These are phyloP conservation scores for Lactarius vividus DNA, from an alignment of 768 basidiomycete species.

Conservation along the genomic window DNA sequence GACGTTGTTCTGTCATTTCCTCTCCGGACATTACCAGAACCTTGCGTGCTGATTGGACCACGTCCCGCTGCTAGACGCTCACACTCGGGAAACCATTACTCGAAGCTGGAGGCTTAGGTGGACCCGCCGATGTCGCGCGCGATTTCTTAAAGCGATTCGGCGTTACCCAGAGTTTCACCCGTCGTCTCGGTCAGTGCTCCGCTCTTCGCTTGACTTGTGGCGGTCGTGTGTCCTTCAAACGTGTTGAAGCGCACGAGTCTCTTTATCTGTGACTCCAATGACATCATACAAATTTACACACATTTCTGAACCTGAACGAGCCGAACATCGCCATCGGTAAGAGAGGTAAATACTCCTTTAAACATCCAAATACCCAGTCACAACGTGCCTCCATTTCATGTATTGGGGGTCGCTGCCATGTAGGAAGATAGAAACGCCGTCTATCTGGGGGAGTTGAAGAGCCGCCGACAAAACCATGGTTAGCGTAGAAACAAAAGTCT, in stretches of 20 bases:
- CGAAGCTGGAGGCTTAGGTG: slow-evolving; percentile 50
- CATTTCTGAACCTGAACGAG: slow-evolving; percentile 82
- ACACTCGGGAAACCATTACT: slow-evolving; percentile 65
- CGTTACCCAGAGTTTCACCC: slow-evolving; percentile 66
- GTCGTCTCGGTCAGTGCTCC: slow-evolving; percentile 74
- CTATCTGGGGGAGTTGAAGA: slow-evolving; percentile 59
- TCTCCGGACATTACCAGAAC: not conserved
- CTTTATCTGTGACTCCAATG: slow-evolving; percentile 71
- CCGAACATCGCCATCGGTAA: slow-evolving; percentile 73
- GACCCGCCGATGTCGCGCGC: slow-evolving; percentile 56
- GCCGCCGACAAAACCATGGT: slow-evolving; percentile 42
- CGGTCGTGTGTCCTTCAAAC: not conserved
- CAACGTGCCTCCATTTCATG: slow-evolving; percentile 49
- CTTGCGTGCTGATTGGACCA: not conserved
- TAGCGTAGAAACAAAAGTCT: slow-evolving; percentile 32
- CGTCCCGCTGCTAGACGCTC: slow-evolving; percentile 50
- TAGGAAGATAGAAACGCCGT: slow-evolving; percentile 51
- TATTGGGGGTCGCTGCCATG: slow-evolving; percentile 80
- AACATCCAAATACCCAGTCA: slow-evolving; percentile 7
- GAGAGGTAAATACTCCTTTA: slow-evolving; percentile 44
- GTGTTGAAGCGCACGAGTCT: slow-evolving; percentile 77
- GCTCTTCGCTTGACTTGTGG: not conserved
- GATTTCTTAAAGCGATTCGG: slow-evolving; percentile 42
- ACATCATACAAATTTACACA: slow-evolving; percentile 56
- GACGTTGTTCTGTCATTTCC: not conserved